A percentile compares a stretch with the other conserved stretches of the same genome.
These are phyloP conservation scores for Trichophyton benhamiae DNA, from an alignment of 2,329 filamentous ascomycete species.

Conservation along the genomic window DNA sequence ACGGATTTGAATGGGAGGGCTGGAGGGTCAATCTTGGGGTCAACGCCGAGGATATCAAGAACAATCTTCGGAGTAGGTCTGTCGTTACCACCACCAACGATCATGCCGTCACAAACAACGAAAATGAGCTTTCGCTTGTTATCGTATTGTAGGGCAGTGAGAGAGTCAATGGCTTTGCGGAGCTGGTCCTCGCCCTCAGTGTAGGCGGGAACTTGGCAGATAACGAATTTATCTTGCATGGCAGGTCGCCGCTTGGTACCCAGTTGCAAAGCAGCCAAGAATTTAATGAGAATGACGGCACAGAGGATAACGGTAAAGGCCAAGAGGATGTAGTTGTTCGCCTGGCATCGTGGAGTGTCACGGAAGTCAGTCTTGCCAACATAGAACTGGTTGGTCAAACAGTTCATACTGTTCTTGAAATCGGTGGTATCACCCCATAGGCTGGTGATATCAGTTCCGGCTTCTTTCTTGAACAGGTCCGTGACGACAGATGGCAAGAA, in stretches of 20 bases:
- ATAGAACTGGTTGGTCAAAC: constrained; percentile 73
- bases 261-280: constrained; percentile 83
- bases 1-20: constrained; percentile 90
- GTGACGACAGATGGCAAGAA: constrained; percentile 62
- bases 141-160: constrained; percentile 90
- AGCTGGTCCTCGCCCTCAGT: constrained; percentile 95
- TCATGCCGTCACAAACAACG: constrained; percentile 94
- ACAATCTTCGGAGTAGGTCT: constrained; percentile 95
- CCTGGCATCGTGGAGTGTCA: constrained; percentile 58
- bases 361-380: constrained; percentile 78
- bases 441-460: constrained; percentile 65
- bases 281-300: constrained; percentile 70
- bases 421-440: constrained; percentile 44
- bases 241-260: constrained; percentile 80
- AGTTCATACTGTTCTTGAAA: constrained; percentile 58
- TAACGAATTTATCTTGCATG: constrained; percentile 96
- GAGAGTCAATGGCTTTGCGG: constrained; percentile 81
- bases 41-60: constrained; percentile 89
- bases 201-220: constrained; percentile 94
- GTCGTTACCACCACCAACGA: constrained; percentile 91
- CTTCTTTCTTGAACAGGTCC: constrained; percentile 57
- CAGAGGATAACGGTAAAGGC: constrained; percentile 78
- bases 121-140: constrained; percentile 97
- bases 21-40: constrained; percentile 90
- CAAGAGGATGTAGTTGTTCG: constrained; percentile 83